Evolutionary conservation across 768 basidiomycete genomes (phyloP), one percentile per base, ranked within the genome.

Genomic region (Sporobolomyces roseus): DNA sequence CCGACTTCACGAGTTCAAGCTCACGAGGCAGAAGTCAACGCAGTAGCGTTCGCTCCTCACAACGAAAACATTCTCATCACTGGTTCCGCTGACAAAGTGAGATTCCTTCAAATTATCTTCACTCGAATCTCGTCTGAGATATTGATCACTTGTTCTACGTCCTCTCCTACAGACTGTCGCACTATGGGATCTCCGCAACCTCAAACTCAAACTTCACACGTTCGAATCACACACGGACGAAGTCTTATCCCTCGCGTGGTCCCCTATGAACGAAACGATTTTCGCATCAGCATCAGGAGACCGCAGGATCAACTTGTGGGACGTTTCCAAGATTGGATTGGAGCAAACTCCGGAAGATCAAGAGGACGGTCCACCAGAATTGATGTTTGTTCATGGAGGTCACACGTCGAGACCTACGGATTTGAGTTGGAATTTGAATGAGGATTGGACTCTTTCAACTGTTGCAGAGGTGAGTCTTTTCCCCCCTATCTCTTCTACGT

Each of bases 261-360:
- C 96, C 9, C 94, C 96, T 6, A 90, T 90, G 74, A 89, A 88
- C 74, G 83, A 87, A 7, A 91, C 90, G 13, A 84, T 98, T 56
- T 98, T 99, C 72, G 94, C 94, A 0, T 94, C 92, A 4, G 92
- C 92, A 2, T 92, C 91, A 4, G 88, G 91, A 68, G 96, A 99
- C 78, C 85, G 96, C 49, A 83, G 96, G 14, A 84, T 99, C 70
- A 93, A 96, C 75, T 82, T 98, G 54, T 99, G 96, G 96, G 93
- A 99, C 80, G 78, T 97, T 65, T 83, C 86, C 29, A 84, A 88
- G 68, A 94, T 97, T 70, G 96, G 96, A 1, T 84, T 88, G 46
- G 96, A 99, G 78, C 96, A 99, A 79, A 90, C 91, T 2, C 96
- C 94, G 5, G 96, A 99, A 73, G 96, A 99, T 77, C 90, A 92